These are phyloP conservation scores for Penicillium sp. DNA, from an alignment of 2,329 filamentous ascomycete genomes.

Conservation along the genomic window DNA sequence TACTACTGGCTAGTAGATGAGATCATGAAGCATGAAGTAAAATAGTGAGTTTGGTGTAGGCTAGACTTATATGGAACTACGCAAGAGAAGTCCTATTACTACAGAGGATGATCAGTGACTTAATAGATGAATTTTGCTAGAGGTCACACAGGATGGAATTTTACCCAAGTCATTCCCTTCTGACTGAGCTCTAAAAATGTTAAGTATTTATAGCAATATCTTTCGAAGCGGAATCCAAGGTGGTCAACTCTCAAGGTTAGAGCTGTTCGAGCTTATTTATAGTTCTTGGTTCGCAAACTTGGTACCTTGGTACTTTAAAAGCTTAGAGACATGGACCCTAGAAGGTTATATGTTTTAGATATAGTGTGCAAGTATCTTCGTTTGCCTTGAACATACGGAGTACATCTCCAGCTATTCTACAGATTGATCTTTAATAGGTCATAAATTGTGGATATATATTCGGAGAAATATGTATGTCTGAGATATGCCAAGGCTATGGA, in stretches of 20 bases:
- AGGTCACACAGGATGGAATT: neutral
- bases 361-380: neutral
- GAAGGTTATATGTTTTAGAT: neutral
- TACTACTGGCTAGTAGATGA: neutral
- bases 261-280: neutral
- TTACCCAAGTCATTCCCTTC: neutral
- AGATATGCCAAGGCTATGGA: neutral
- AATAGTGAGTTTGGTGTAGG: neutral
- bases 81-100: neutral
- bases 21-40: neutral
- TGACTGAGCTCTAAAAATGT: neutral
- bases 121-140: too few species aligned
- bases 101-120: neutral
- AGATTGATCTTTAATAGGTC: too few species aligned
- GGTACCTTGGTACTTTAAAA: neutral
- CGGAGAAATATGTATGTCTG: neutral
- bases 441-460: neutral
- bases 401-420: neutral
- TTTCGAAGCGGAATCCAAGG: too few species aligned
- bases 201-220: too few species aligned
- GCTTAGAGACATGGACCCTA: neutral
- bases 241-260: neutral
- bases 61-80: neutral
- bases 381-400: neutral
- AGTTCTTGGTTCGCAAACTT: neutral